These are phyloP conservation scores for Actinomucor elegans DNA, from an alignment of 371 early-diverging fungal genomes.

Conservation along the genomic window DNA sequence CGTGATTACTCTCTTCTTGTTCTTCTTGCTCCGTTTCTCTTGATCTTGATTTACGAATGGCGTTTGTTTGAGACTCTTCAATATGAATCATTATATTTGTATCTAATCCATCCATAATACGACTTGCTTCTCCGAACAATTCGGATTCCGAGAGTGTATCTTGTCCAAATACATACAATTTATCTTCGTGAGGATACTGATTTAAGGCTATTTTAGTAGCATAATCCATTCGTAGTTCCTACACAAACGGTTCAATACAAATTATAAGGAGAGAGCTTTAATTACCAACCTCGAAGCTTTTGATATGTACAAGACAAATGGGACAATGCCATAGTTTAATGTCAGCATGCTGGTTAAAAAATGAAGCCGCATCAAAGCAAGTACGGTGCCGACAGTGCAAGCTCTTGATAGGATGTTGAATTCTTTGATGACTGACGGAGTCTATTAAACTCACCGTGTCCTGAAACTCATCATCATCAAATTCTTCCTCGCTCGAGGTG, in stretches of 20 bases:
- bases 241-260: too few species aligned
- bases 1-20: neutral
- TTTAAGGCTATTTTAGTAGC: constrained; percentile 5
- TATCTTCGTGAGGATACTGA: constrained; percentile 8
- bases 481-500: constrained; percentile 5
- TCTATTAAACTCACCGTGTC: constrained; percentile 6
- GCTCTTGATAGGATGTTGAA: constrained; percentile 18
- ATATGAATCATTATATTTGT: neutral
- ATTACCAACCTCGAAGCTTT: constrained; percentile 18
- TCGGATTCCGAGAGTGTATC: constrained; percentile 13
- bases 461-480: neutral
- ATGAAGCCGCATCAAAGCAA: constrained; percentile 20
- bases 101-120: constrained; percentile 3
- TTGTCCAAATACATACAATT: constrained; percentile 6
- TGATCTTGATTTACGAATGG: neutral
- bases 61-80: neutral
- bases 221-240: constrained; percentile 23
- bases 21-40: neutral
- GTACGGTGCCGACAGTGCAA: constrained; percentile 16
- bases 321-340: constrained; percentile 25
- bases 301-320: constrained; percentile 26
- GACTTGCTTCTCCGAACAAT: constrained; percentile 13
- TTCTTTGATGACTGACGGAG: constrained; percentile 1
- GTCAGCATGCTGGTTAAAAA: constrained; percentile 15
- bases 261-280: too few species aligned